Evolutionary conservation across 768 basidiomycete species (phyloP), one percentile per base, ranked within the genome.

Genomic region (Boletellus sp.): DNA sequence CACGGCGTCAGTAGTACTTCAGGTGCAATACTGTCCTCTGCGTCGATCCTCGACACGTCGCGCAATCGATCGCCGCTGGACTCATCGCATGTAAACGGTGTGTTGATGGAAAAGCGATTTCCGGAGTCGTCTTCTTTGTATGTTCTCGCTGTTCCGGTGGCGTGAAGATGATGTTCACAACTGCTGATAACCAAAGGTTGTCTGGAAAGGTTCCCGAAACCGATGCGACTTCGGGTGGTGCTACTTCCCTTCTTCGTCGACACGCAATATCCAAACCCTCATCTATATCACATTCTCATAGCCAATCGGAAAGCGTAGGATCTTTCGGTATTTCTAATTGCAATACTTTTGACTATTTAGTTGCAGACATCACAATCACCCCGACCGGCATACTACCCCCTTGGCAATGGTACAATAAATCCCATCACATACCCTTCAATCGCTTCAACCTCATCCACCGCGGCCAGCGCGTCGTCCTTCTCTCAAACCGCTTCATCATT

Each of bases 381-480:
- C 52, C 55, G 53, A 59, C 58, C 53, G 45, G 67, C 56, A 67
- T 69, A 22, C 63, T 69, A 63, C 42, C 58, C 75, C 15, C 55
- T 74, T 43, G 54, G 68, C 22, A 79, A 72, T 51, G 71, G 74
- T 36, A 56, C 69, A 41, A 57, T 51, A 17, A 57, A 22, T n/a
- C 62, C 78, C 2, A 84, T 86, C 28, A 72, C 74, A 74, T 80
- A 82, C 72, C 78, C 78, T 32, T 66, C 71, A 63, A 73, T 78
- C 53, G 70, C 67, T 10, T 67, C 68, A 40, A 57, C 70, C 43
- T 64, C 74, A 41, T 66, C 77, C 6, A 58, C 75, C 52, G 49
- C 61, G 41, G 64, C 72, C 45, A 59, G 64, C 32, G 46, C 59
- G 43, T 74, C 75, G 1, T 70, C 76, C 23, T 74, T 75, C 59